Evolutionary conservation across 805 yeast species (phyloP), one percentile per base, ranked within the genome.

Genomic region (Yarrowia porcina): DNA sequence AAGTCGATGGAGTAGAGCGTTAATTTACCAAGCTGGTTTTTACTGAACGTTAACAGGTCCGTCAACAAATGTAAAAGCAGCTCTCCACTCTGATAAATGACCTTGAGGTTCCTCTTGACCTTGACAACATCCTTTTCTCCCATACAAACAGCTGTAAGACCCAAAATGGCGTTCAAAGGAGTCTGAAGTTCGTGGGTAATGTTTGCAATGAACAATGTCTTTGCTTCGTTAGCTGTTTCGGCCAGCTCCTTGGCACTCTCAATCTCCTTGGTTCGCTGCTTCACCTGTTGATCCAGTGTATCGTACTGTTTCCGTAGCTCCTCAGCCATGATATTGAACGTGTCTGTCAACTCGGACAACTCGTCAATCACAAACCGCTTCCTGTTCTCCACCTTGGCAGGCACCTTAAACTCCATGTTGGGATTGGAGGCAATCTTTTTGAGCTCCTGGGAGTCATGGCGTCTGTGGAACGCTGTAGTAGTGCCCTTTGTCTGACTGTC

Each of bases 161-260:
- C 98, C 62, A 94, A 77, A 42, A 94, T 94, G 72, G 99, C 99
- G 73, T 94, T 94, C 66, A 94, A 78, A 1, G 99, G 99, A 0
- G 98, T 94, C 68, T 98, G 83, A 70, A 94, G 79, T 76, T 94
- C 99, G 73, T 90, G 97, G 0, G 97, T 89, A 17, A 90, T 91
- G 68, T 92, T 89, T 1, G 97, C 97, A 69, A 90, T 87, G 72
- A 90, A 90, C 7, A 90, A 91, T 7, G 98, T 92, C 71, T 94
- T 94, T 2, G 98, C 97, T 68, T 94, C 97, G 73, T 93, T 93
- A 0, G 99, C 99, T 28, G 88, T 84, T 75, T 93, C 97, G 0
- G 97, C 97, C 71, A 87, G 89, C 30, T 88, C 82, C 69, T 90
- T 89, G 10, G 97, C 94, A 1, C 86, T 87, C 74, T 91, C 97